These are phyloP conservation scores for Acacia confusa DNA, from an alignment of 306 rosid genomes.

Conservation along the genomic window DNA sequence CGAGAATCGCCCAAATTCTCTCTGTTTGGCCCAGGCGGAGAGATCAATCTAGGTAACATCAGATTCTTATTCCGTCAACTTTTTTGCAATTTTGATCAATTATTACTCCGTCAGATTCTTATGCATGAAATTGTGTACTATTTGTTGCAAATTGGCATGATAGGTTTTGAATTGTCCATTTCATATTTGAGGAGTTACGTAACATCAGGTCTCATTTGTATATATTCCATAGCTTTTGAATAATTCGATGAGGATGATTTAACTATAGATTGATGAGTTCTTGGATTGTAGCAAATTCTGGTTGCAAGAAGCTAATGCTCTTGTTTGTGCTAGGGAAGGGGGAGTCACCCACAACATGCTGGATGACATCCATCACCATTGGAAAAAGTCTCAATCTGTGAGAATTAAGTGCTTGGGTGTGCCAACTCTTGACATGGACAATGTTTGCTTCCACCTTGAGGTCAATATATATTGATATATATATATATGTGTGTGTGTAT, in stretches of 20 bases:
- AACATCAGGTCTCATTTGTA: not conserved
- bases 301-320: conserved; percentile 16
- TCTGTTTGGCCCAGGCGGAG: conserved; percentile 82
- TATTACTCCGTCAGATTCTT: not conserved
- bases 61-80: not conserved
- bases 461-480: conserved; percentile 32
- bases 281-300: not conserved
- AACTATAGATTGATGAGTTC: not conserved
- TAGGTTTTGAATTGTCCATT: not conserved
- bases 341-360: conserved; percentile 95
- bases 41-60: conserved; percentile 87
- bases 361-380: conserved; percentile 87
- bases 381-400: conserved; percentile 93
- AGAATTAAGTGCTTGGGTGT: conserved; percentile 96
- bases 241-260: not conserved
- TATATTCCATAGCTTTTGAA: not conserved
- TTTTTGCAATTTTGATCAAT: not conserved
- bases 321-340: conserved; percentile 61
- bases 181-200: not conserved
- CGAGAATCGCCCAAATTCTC: conserved; percentile 95
- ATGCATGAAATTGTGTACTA: not conserved
- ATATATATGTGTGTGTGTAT: too few species aligned
- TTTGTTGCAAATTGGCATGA: not conserved
- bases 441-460: conserved; percentile 89
- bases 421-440: conserved; percentile 93